A percentile compares a stretch with the other conserved stretches of the same genome.
phyloP scores from a whole-genome alignment of 1,139 yeast species.

The Torulaspora pretoriensis region DNA sequence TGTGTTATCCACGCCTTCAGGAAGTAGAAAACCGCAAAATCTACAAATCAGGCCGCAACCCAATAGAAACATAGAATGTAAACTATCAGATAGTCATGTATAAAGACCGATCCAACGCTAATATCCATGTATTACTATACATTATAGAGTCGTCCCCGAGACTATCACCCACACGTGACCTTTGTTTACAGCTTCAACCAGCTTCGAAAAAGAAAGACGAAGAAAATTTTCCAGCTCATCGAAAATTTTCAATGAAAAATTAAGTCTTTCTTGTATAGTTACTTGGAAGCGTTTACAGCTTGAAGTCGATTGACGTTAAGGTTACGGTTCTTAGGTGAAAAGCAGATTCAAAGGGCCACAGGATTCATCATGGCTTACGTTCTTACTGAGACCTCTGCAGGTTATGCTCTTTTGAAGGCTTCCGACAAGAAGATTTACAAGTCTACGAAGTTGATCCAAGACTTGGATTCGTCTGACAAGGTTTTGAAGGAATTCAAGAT shows the following conservation, averaged over 20 bases:
- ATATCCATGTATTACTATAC: not conserved
- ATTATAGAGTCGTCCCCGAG: not conserved
- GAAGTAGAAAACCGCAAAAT: slow-evolving; percentile 14
- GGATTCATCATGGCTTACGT: slow-evolving; percentile 71
- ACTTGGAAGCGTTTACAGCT: not conserved
- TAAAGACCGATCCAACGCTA: not conserved
- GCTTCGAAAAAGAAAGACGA: slow-evolving; percentile 3
- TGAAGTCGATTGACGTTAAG: slow-evolving; percentile 1
- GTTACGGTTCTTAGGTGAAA: not conserved
- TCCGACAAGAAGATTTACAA: slow-evolving; percentile 96
- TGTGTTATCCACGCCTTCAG: slow-evolving; percentile 41
- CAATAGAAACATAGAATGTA: slow-evolving; percentile 1
- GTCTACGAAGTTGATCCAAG: slow-evolving; percentile 68
- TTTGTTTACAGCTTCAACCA: not conserved
- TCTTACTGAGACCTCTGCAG: slow-evolving; percentile 97
- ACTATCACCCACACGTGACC: slow-evolving; percentile 4
- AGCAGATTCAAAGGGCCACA: not conserved
- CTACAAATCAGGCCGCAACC: not conserved
- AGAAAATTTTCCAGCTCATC: slow-evolving; percentile 31
- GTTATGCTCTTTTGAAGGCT: slow-evolving; percentile 94
- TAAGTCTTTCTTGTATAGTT: not conserved
- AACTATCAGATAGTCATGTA: slow-evolving; percentile 1
- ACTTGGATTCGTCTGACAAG: slow-evolving; percentile 77
- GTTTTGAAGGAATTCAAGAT: slow-evolving; percentile 78
- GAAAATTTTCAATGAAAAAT: slow-evolving; percentile 23